Evolutionary conservation across 179 eudicot species (phyloP), one percentile per base, ranked within the genome.

Genomic region (Gypsophila paniculata): DNA sequence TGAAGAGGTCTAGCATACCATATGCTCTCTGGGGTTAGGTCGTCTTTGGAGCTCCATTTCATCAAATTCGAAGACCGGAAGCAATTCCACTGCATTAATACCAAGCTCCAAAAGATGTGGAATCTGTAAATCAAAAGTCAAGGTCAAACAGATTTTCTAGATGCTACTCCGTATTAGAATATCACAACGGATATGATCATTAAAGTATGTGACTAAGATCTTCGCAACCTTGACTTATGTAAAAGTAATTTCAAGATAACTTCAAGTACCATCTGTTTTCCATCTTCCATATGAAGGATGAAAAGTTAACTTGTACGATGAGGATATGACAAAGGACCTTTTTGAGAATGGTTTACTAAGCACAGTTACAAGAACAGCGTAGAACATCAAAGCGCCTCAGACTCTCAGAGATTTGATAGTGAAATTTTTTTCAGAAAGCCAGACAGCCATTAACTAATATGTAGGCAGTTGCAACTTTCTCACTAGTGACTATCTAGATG

Each of bases 81-180:
- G 86, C 86, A 96, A 81, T 72, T 96, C 99, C 74, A 96, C 96
- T 10, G 97, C 97, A 82, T 96, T 96, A 64, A 96, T 80, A 32
- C 99, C 99, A 76, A 96, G 99, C 86, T 96, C 94, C 79, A 93
- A 73, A 62, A 96, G 93, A 83, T 96, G 98, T 38, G 98, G 97
- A 76, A 96, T 96, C 99, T 96, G 68, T 48, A 81, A 67, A 71
- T 65, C 68, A 71, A 42, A 22, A 70, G 26, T n/a, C 15, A 51
- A 60, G 48, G 71, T 78, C 49, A 74, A 64, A 9, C 17, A 61
- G 22, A 59, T 46, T 6, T 55, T 39, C 32, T 21, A 52, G 14
- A 34, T 10, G 34, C 18, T 54, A 19, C n/a, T n/a, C n/a, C n/a
- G n/a, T n/a, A n/a, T 18, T 22, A 36, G n/a, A n/a, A n/a, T n/a